Percentiles rank a stretch among this genome's conserved stretches.
Evolutionary conservation across 768 basidiomycete genomes (phyloP).

Genomic region (Calocybe cyanea): DNA sequence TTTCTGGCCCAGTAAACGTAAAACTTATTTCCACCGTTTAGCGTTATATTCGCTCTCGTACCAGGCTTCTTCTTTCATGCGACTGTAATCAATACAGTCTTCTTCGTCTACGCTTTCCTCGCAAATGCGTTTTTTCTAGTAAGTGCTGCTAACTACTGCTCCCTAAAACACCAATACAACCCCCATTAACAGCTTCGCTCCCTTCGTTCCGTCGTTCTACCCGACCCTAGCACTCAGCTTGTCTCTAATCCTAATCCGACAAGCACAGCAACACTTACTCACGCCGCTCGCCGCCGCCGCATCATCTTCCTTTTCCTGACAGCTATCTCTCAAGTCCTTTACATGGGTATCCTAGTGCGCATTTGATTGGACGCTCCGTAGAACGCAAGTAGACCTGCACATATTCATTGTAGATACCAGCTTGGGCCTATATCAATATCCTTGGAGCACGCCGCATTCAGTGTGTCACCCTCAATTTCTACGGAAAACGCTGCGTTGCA

Average conservation of each 20-base stretch:
- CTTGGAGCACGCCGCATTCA: too few relatives aligned
- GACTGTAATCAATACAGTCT: conserved; percentile 57
- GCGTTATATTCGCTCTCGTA: conserved; percentile 81
- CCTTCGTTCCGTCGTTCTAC: conserved; percentile 49
- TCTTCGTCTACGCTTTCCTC: conserved; percentile 82
- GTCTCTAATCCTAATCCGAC: conserved; percentile 33
- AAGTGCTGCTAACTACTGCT: background rate
- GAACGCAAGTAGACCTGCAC: too few relatives aligned
- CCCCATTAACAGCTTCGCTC: conserved; percentile 9
- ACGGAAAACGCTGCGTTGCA: too few relatives aligned
- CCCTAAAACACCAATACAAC: background rate
- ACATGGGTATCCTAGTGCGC: conserved; percentile 80
- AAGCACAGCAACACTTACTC: conserved; percentile 61
- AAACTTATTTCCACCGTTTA: conserved; percentile 24
- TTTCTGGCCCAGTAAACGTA: background rate
- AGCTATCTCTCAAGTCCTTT: conserved; percentile 76
- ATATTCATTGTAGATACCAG: too few relatives aligned
- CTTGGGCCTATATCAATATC: too few relatives aligned
- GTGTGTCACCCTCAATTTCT: too few relatives aligned
- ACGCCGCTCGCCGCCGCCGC: conserved; percentile 75
- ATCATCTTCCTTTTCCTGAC: conserved; percentile 89
- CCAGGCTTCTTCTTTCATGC: conserved; percentile 63
- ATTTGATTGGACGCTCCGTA: conserved; percentile 26
- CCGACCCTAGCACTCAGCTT: conserved; percentile 65
- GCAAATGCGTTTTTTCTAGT: conserved; percentile 69